Evolutionary conservation across 768 basidiomycete genomes (phyloP), one percentile per base, ranked within the genome.

Genomic region (Phaeotremella skinneri): DNA sequence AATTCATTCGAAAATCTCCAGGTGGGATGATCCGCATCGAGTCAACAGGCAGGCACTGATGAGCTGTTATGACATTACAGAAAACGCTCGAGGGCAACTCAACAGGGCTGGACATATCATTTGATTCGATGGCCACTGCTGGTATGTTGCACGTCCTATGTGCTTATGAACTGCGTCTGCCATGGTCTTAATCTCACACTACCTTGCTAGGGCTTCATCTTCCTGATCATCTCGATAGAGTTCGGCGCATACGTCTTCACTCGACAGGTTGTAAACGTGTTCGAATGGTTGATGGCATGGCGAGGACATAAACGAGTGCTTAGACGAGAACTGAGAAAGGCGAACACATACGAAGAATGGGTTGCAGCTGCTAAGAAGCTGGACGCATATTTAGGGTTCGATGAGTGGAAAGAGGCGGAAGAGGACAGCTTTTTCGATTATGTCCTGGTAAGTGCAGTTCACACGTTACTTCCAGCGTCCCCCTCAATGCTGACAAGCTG

Each of bases 251-350:
- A 99, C 68, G 83, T 98, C 37, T 63, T 90, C 32, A 89, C 91
- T 48, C 82, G 94, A 16, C 94, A 99, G 74, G 70, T 94, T 17
- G 96, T 99, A 42, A 97, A 97, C 71, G 83, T 89, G 3, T 90
- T 96, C 73, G 94, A 99, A 78, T 97, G 86, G 84, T 74, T 94
- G 43, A 85, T 87, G 25, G 91, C 91, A 48, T 97, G 92, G 92
- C 79, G 90, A 53, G 94, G 94, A 6, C 81, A 83, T 60, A 91
- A 90, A 69, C 90, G 90, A 2, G 73, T 82, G 16, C 78, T 99
- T 2, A 81, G 94, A 61, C 84, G 85, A 60, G 83, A 83, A 49
- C 78, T 99, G 20, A 83, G 92, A 4, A 84, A 81, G 9, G 85
- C 96, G 13, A 81, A 75, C 63, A 88, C 81, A 0, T 97, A 91